Conservation (phyloP, 306 rosid species). For the Lotus japonicus region DNA sequence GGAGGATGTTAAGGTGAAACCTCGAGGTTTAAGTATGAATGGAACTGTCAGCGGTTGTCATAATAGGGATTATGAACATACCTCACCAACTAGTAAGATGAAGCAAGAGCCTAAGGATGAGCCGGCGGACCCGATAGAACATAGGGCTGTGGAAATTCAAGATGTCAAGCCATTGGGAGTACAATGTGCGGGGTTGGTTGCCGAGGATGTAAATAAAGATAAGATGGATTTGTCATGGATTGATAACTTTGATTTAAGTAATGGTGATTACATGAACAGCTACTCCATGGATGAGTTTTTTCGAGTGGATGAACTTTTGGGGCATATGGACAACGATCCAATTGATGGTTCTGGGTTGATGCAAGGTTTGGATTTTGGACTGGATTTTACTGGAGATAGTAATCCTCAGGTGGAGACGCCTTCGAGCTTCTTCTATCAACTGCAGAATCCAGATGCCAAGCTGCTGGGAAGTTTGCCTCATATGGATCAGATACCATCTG, state of each 20-base stretch:
- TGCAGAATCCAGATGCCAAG: conserved; percentile 64
- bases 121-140: neutral
- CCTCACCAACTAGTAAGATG: conserved; percentile 16
- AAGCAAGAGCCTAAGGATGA: conserved; percentile 36
- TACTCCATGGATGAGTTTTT: conserved; percentile 57
- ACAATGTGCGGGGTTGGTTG: neutral
- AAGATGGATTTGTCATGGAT: conserved; percentile 26
- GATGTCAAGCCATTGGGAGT: neutral
- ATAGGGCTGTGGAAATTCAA: conserved; percentile 13
- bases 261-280: conserved; percentile 20
- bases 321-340: conserved; percentile 31
- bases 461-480: conserved; percentile 55
- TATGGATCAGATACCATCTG: conserved; percentile 43
- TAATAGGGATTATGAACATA: conserved; percentile 18
- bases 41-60: neutral
- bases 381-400: neutral
- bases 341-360: conserved; percentile 13
- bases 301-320: conserved; percentile 54
- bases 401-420: conserved; percentile 21
- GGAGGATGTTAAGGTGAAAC: conserved; percentile 29
- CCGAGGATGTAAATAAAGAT: conserved; percentile 13
- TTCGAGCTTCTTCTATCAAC: conserved; percentile 35
- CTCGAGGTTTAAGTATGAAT: neutral
- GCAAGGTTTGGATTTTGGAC: conserved; percentile 24
- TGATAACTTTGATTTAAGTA: conserved; percentile 3